A percentile compares a stretch with the other conserved stretches of the same genome.
These are phyloP conservation scores for Claviceps arundinis DNA, from an alignment of 2,329 filamentous ascomycete genomes.

Conservation along the genomic window DNA sequence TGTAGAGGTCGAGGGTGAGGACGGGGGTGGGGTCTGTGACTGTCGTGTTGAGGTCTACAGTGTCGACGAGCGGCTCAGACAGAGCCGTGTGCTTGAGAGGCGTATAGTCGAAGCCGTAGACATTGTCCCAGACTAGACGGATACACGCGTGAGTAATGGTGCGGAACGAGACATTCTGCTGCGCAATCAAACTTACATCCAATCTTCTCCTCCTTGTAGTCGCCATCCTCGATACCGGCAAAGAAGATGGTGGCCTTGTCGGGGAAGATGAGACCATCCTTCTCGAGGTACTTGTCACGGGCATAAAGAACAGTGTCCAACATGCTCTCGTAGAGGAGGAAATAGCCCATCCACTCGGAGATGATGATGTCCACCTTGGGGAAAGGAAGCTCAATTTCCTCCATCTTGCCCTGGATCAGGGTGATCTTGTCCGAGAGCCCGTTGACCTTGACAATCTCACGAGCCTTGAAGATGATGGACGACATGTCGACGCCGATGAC, in stretches of 20 bases:
- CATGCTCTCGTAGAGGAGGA: slow-evolving; percentile 98
- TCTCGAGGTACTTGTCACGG: slow-evolving; percentile 76
- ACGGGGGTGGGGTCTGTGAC: slow-evolving; percentile 82
- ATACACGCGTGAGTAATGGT: neutral
- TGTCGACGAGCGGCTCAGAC: slow-evolving; percentile 92
- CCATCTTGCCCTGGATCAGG: slow-evolving; percentile 98
- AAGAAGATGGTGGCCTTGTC: slow-evolving; percentile 98
- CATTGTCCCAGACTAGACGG: slow-evolving; percentile 92
- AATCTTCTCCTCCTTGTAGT: slow-evolving; percentile 99
- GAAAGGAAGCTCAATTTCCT: slow-evolving; percentile 87
- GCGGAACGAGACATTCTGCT: too few species aligned
- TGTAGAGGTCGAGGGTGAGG: slow-evolving; percentile 87
- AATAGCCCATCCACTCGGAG: slow-evolving; percentile 99
- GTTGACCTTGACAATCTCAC: slow-evolving; percentile 85
- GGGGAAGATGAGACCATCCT: slow-evolving; percentile 89
- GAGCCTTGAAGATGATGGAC: slow-evolving; percentile 97
- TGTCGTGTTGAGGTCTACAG: slow-evolving; percentile 91
- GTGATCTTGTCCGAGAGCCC: slow-evolving; percentile 94
- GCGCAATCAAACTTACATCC: slow-evolving; percentile 55
- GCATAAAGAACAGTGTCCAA: slow-evolving; percentile 95
- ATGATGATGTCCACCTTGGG: slow-evolving; percentile 98
- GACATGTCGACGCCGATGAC: slow-evolving; percentile 99
- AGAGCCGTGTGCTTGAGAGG: slow-evolving; percentile 89
- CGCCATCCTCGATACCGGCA: slow-evolving; percentile 93
- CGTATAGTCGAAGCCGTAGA: slow-evolving; percentile 94